A percentile compares a stretch with the other conserved stretches of the same genome.
Conservation (phyloP, 768 basidiomycete species). For the Lyophyllum semitale region DNA sequence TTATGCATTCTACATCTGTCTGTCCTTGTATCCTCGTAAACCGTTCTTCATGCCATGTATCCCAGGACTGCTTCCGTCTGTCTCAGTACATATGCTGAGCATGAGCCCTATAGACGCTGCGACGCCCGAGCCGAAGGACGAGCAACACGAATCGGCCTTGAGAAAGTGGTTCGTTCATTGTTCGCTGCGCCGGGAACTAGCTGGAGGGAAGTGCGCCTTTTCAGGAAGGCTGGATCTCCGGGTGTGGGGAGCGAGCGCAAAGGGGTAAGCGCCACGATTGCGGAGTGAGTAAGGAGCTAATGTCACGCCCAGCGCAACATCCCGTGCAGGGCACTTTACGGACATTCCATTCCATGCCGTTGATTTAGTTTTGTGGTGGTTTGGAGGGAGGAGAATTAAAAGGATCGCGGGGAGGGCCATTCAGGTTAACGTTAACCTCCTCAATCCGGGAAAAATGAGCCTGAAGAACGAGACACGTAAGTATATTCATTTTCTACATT, state of each 20-base stretch:
- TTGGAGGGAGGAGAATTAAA: conserved; percentile 52
- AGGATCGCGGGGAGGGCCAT: conserved; percentile 61
- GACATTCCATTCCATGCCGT: conserved; percentile 41
- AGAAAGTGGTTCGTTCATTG: conserved; percentile 31
- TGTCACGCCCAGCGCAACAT: too few species aligned
- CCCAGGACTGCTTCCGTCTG: conserved; percentile 59
- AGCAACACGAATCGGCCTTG: conserved; percentile 55
- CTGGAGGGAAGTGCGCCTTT: conserved; percentile 52
- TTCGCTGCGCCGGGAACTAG: conserved; percentile 33
- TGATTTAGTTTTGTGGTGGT: conserved; percentile 52
- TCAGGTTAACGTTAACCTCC: conserved; percentile 64
- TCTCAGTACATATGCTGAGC: conserved; percentile 49
- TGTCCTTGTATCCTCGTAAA: too few species aligned
- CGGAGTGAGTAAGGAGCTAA: too few species aligned
- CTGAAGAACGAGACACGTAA: conserved; percentile 36
- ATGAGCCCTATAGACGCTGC: conserved; percentile 52
- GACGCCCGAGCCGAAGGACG: conserved; percentile 61
- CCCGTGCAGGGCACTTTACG: conserved; percentile 52
- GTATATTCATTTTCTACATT: too few species aligned
- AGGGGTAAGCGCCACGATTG: too few species aligned
- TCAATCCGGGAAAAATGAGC: conserved; percentile 69
- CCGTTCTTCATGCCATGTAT: too few species aligned
- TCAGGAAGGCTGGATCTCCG: conserved; percentile 53
- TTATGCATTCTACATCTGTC: too few species aligned
- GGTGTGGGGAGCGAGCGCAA: too few species aligned